phyloP scores from a whole-genome alignment of 805 yeast species.

The Candida khao-thaluensis region DNA sequence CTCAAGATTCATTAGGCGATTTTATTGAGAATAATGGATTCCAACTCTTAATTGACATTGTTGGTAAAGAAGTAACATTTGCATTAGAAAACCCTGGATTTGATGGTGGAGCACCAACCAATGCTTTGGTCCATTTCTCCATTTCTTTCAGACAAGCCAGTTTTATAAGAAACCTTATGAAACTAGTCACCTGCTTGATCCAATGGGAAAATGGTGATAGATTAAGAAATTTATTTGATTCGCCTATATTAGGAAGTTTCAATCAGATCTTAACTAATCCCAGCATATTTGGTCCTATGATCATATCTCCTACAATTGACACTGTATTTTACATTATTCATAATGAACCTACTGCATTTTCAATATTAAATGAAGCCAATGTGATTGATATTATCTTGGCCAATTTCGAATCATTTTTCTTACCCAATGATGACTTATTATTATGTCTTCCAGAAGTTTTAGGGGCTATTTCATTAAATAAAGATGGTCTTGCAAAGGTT shows the following conservation, averaged over 20 bases:
- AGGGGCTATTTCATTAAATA: slow-evolving; percentile 80
- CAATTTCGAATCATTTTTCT: slow-evolving; percentile 54
- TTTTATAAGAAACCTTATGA: slow-evolving; percentile 49
- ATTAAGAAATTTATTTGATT: slow-evolving; percentile 80
- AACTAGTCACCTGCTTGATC: slow-evolving; percentile 61
- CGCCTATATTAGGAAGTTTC: slow-evolving; percentile 65
- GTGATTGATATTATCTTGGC: slow-evolving; percentile 64
- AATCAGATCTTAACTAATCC: slow-evolving; percentile 59
- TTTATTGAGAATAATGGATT: slow-evolving; percentile 72
- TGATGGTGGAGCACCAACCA: slow-evolving; percentile 58
- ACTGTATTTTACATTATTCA: slow-evolving; percentile 72
- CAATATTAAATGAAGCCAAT: slow-evolving; percentile 74
- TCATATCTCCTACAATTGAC: slow-evolving; percentile 60
- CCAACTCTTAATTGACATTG: slow-evolving; percentile 53
- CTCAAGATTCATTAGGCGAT: slow-evolving; percentile 53
- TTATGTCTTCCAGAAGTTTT: slow-evolving; percentile 68
- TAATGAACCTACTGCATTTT: slow-evolving; percentile 86
- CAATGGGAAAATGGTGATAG: slow-evolving; percentile 80
- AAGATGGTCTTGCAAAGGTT: slow-evolving; percentile 64
- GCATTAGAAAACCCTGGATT: slow-evolving; percentile 58
- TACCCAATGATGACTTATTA: slow-evolving; percentile 58
- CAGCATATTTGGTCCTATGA: slow-evolving; percentile 61
- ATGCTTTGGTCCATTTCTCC: slow-evolving; percentile 48
- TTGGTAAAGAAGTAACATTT: slow-evolving; percentile 63
- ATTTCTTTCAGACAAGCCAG: slow-evolving; percentile 62